Conservation (phyloP, 2,329 filamentous ascomycete species). For the Fusarium denticulatum region DNA sequence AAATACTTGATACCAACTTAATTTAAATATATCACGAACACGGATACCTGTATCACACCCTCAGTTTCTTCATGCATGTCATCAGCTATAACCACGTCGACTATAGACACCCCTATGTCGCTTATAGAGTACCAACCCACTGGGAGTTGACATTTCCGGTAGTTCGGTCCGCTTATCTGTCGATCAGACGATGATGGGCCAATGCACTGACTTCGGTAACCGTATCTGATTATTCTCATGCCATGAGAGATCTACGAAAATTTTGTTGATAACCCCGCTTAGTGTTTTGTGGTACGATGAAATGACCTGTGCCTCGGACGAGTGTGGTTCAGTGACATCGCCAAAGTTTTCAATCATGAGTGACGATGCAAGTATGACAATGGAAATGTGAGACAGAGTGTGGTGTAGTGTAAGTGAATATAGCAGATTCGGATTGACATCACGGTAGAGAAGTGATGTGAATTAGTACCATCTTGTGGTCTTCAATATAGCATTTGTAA, state of each 20-base stretch:
- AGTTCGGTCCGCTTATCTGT: conserved; percentile 8
- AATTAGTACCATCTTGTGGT: conserved; percentile 22
- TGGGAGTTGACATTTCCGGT: not conserved
- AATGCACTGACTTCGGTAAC: not conserved
- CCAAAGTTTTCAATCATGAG: not conserved
- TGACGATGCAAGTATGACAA: not conserved
- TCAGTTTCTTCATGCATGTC: not conserved
- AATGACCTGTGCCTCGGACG: conserved; percentile 22
- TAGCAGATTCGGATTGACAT: not conserved
- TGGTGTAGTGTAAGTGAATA: not conserved
- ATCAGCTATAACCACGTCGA: not conserved
- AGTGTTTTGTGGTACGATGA: conserved; percentile 1
- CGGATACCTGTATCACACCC: not conserved
- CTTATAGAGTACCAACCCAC: not conserved
- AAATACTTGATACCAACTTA: conserved; percentile 15
- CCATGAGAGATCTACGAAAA: not conserved
- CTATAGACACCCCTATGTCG: not conserved
- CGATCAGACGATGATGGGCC: conserved; percentile 5
- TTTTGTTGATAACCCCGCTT: not conserved
- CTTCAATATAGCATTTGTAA: conserved; percentile 26
- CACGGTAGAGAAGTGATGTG: not conserved
- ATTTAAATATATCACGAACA: conserved; percentile 17
- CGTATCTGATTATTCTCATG: not conserved
- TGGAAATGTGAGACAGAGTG: not conserved
- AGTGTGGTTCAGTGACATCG: not conserved